Evolutionary conservation across 345 rosid species (phyloP).

Genomic region (Aegle marmelos): DNA sequence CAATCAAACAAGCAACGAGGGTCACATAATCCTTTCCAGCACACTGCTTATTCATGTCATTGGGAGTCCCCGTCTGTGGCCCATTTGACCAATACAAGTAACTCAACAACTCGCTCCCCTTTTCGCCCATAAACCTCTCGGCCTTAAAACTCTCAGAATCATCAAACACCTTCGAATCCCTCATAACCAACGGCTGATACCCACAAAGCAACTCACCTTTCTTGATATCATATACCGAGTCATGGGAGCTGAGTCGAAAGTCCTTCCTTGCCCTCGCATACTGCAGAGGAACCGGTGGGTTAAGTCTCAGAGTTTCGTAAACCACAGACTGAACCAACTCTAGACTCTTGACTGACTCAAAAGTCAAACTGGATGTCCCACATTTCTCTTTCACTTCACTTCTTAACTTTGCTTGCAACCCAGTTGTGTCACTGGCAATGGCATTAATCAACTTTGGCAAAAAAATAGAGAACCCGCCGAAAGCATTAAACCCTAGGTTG

Average conservation of each 20-base stretch:
- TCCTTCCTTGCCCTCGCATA: slow-evolving; percentile 81
- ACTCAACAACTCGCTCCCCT: slow-evolving; percentile 42
- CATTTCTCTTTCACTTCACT: slow-evolving; percentile 49
- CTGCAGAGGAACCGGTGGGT: slow-evolving; percentile 72
- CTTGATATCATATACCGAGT: slow-evolving; percentile 53
- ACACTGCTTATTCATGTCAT: slow-evolving; percentile 71
- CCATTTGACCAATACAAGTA: slow-evolving; percentile 87
- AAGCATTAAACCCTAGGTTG: slow-evolving; percentile 74
- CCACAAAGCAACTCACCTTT: slow-evolving; percentile 89
- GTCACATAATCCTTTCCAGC: slow-evolving; percentile 69
- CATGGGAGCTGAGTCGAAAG: slow-evolving; percentile 62
- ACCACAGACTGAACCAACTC: slow-evolving; percentile 80
- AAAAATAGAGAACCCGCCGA: slow-evolving; percentile 77
- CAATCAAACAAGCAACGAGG: slow-evolving; percentile 45
- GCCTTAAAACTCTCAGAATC: slow-evolving; percentile 68
- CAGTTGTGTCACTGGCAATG: slow-evolving; percentile 46
- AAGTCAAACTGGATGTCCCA: slow-evolving; percentile 43
- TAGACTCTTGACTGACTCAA: slow-evolving; percentile 56
- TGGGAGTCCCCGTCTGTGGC: slow-evolving; percentile 73
- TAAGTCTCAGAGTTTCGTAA: slow-evolving; percentile 65
- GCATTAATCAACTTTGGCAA: slow-evolving; percentile 38
- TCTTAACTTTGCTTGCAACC: slow-evolving; percentile 50
- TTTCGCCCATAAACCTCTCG: slow-evolving; percentile 54
- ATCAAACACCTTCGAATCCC: slow-evolving; percentile 57
- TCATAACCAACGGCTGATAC: slow-evolving; percentile 67